Conservation (phyloP, 73 alveolate genomes). For the Symbiodinium pilosum region DNA sequence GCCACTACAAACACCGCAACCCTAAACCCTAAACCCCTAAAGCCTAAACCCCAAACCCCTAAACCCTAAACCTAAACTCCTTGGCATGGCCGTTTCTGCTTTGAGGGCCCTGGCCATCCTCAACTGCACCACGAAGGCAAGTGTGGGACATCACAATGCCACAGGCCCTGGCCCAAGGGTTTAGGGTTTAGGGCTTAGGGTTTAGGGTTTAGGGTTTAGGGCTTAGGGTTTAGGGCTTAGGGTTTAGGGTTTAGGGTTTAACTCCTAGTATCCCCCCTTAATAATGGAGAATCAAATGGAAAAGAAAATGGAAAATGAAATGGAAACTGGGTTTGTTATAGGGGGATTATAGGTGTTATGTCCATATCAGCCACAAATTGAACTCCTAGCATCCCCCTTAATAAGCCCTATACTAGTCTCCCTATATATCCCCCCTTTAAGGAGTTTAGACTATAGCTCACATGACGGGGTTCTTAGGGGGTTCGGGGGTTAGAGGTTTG, state of each 20-base stretch:
- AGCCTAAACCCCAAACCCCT: not conserved
- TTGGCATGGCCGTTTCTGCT: not conserved
- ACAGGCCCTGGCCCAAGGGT: constrained; percentile 47
- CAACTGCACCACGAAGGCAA: constrained; percentile 63
- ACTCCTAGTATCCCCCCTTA: not conserved
- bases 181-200: not conserved
- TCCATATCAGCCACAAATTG: no score
- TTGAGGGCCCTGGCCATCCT: constrained; percentile 1
- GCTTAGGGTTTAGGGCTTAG: not conserved
- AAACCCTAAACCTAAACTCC: no score
- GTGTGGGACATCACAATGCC: constrained; percentile 21
- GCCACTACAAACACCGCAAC: no score
- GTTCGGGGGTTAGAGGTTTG: not conserved
- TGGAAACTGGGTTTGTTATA: not conserved
- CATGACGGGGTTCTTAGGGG: no score
- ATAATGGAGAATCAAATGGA: no score
- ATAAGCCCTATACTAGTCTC: not conserved
- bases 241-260: not conserved
- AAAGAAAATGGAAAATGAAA: no score
- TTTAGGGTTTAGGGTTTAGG: not conserved
- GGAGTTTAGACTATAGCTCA: no score
- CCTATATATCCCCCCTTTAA: no score
- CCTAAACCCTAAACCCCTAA: not conserved
- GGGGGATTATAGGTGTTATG: no score
- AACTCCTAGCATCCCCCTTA: no score